A percentile compares a stretch with the other conserved stretches of the same genome.
Evolutionary conservation across 2,329 filamentous ascomycete species (phyloP).

Genomic region (Diaporthe eres): DNA sequence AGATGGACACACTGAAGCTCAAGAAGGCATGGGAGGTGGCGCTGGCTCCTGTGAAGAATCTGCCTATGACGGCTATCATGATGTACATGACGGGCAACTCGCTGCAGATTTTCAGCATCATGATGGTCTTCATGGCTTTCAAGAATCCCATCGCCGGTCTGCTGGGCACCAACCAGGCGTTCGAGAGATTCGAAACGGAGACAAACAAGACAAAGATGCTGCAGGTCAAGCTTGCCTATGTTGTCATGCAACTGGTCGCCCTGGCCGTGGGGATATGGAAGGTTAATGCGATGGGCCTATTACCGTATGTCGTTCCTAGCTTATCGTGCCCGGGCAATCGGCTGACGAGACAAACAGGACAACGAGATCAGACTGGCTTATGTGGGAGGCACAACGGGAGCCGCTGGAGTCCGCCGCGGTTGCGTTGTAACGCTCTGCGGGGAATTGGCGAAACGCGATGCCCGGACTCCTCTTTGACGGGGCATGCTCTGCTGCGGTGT

Average conservation of each 20-base stretch:
- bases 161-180: conserved; percentile 86
- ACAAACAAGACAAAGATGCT: conserved; percentile 81
- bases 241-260: conserved; percentile 87
- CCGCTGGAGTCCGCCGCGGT: conserved; percentile 76
- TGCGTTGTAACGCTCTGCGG: conserved; percentile 62
- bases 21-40: conserved; percentile 99
- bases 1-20: conserved; percentile 95
- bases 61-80: conserved; percentile 99
- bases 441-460: not conserved
- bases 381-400: conserved; percentile 87
- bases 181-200: conserved; percentile 90
- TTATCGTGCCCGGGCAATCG: not conserved
- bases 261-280: conserved; percentile 94
- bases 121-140: conserved; percentile 99
- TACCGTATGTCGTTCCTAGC: conserved; percentile 76
- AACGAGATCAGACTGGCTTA: conserved; percentile 96
- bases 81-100: conserved; percentile 99
- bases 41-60: conserved; percentile 89
- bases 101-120: conserved; percentile 98
- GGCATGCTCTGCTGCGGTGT: conserved; percentile 14
- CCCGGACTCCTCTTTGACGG: conserved; percentile 1
- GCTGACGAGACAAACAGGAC: conserved; percentile 69
- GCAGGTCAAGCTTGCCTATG: conserved; percentile 88
- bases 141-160: conserved; percentile 94
- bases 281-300: conserved; percentile 93